A percentile compares a stretch with the other conserved stretches of the same genome.
Evolutionary conservation across 768 basidiomycete species (phyloP).

Genomic region (Suillus hirtellus): DNA sequence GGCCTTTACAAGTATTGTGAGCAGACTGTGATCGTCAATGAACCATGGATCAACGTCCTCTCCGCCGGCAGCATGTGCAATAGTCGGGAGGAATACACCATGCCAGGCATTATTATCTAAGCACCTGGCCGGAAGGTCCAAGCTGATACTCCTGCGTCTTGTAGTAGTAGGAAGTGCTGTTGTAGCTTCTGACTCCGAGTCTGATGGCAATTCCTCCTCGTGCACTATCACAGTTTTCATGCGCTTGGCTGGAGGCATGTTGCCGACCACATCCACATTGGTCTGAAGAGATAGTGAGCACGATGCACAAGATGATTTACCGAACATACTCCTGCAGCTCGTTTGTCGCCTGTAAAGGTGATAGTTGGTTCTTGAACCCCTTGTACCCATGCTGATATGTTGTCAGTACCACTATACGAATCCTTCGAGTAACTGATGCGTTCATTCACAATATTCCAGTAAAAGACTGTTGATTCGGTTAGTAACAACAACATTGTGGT

Average conservation of each 20-base stretch:
- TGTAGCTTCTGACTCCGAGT: background rate
- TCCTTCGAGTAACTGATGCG: background rate
- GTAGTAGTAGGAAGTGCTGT: background rate
- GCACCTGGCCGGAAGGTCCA: background rate
- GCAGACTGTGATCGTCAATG: background rate
- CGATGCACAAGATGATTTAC: background rate
- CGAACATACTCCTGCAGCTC: background rate
- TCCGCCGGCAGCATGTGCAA: constrained; percentile 1
- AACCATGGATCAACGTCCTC: constrained; percentile 3
- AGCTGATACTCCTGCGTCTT: background rate
- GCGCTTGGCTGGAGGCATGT: background rate
- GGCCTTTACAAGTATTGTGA: background rate
- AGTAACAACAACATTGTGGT: constrained; percentile 6
- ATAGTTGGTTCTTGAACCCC: background rate
- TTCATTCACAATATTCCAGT: constrained; percentile 3
- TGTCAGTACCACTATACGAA: background rate
- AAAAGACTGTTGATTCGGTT: constrained; percentile 10
- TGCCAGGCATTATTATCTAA: background rate
- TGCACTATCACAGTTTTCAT: background rate
- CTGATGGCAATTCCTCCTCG: background rate
- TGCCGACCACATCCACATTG: background rate
- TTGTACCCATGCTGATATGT: background rate
- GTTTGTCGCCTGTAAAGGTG: background rate
- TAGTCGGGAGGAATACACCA: constrained; percentile 3
- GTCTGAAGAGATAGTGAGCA: background rate